phyloP scores from a whole-genome alignment of 2,329 filamentous ascomycete genomes.

The Aureobasidium namibiae region DNA sequence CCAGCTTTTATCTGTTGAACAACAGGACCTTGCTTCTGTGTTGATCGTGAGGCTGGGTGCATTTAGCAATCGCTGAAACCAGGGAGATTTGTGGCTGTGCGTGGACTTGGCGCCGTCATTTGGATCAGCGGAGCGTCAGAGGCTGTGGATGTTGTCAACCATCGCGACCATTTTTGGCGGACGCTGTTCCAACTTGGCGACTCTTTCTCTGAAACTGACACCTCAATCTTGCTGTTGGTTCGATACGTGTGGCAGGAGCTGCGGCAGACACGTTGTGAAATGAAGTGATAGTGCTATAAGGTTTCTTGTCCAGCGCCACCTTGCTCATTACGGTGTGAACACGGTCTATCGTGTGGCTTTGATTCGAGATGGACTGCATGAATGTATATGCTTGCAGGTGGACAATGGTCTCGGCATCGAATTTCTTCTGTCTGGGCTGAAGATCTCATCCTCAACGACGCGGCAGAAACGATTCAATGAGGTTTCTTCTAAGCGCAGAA shows the following conservation, averaged over 20 bases:
- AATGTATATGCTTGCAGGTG: neutral
- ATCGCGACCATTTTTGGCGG: neutral
- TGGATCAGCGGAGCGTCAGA: neutral
- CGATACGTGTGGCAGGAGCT: neutral
- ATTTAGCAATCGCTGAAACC: neutral
- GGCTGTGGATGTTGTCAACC: constrained; percentile 2
- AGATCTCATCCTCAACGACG: too few species aligned
- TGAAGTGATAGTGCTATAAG: neutral
- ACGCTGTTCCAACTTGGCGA: neutral
- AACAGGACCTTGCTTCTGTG: neutral
- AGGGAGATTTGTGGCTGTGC: neutral
- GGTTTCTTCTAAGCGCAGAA: too few species aligned
- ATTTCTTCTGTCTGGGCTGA: neutral
- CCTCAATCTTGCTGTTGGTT: neutral
- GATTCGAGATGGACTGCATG: neutral
- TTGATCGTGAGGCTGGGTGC: constrained; percentile 5
- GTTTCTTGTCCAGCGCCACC: neutral
- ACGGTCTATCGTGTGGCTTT: neutral
- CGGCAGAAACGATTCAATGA: too few species aligned
- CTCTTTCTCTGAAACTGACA: neutral
- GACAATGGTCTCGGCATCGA: neutral
- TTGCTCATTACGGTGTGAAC: neutral
- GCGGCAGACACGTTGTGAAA: neutral
- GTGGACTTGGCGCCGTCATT: neutral
- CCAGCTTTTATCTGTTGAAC: neutral